These are phyloP conservation scores for Friedmanniomyces simplex DNA, from an alignment of 495 filamentous ascomycete species.

Conservation along the genomic window DNA sequence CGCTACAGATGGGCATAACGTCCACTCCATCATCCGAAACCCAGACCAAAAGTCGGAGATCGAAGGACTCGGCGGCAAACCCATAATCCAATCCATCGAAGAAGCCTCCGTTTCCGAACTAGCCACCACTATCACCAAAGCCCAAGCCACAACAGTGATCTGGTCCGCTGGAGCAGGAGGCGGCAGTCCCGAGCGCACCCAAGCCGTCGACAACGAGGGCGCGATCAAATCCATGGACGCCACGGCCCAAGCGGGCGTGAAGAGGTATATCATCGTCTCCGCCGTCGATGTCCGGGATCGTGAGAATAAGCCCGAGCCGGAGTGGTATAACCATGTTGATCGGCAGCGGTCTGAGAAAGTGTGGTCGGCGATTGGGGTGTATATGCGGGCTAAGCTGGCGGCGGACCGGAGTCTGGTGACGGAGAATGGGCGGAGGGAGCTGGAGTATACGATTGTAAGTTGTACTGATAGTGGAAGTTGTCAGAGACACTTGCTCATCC, in stretches of 20 bases:
- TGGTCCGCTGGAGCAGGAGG: slow-evolving; percentile 29
- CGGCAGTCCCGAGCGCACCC: slow-evolving; percentile 25
- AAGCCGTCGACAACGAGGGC: slow-evolving; percentile 28
- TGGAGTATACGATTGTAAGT: slow-evolving; percentile 30
- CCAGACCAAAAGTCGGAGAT: slow-evolving; percentile 23
- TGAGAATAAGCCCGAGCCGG: slow-evolving; percentile 21
- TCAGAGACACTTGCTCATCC: too few species aligned
- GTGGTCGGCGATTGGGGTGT: slow-evolving; percentile 23
- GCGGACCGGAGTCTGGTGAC: slow-evolving; percentile 28
- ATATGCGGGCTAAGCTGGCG: slow-evolving; percentile 28
- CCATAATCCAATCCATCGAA: slow-evolving; percentile 31
- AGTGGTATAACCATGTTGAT: slow-evolving; percentile 29
- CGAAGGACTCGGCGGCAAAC: slow-evolving; percentile 26
- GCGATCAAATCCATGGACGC: slow-evolving; percentile 31
- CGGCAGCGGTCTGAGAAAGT: slow-evolving; percentile 19
- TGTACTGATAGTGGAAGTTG: too few species aligned
- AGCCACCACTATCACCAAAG: slow-evolving; percentile 18
- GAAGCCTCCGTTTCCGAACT: slow-evolving; percentile 24
- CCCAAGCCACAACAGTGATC: slow-evolving; percentile 21
- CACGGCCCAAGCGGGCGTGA: slow-evolving; percentile 25
- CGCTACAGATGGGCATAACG: slow-evolving; percentile 22
- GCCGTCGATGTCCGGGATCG: slow-evolving; percentile 30
- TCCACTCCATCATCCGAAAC: slow-evolving; percentile 30
- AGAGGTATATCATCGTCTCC: slow-evolving; percentile 28
- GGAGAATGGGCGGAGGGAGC: slow-evolving; percentile 21